Base-by-base conservation (phyloP, 352 stramenopile genomes). In the Globisporangium alternatum region DNA sequence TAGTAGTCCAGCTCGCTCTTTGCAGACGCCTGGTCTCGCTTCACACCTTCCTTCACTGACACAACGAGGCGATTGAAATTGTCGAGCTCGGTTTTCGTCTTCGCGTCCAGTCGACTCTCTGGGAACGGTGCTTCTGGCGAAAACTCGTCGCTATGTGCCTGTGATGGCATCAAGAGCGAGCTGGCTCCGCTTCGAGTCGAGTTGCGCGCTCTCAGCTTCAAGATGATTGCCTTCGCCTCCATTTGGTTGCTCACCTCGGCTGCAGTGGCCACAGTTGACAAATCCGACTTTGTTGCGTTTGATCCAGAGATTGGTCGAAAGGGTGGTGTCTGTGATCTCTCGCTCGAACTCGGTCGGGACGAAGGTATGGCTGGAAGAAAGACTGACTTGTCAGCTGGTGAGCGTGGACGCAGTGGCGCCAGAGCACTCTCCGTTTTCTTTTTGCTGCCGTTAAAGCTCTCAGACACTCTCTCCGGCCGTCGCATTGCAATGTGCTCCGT, bases 1-100 rank as follows among this genome's bases (percentile, higher is more conserved):
- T 88, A 91, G 54, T 74, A 91, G 37, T 75, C 65, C 12, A 91
- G 43, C 30, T 88, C 80, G 41, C 68, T 73, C 63, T 86, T 88
- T 1, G 73, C 78, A 17, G 72, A 71, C 6, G 41, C 66, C 37
- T 68, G 67, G 21, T 84, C 71, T 7, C 67, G 64, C 19, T 60
- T 66, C 4, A 82, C 74, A n/a, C 56, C 60, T 43, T 69, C 61
- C 47, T 77, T 87, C 4, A 74, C 78, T n/a, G 72, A 54, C 19
- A 63, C 65, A 5, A 91, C 71, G n/a, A 91, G 62, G 9, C 56
- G 52, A 60, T 89, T 77, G 63, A 91, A 91, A 25, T 75, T 39
- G 3, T 81, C 82, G 10, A 89, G 71, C 28, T 87, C 78, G 0
- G 72, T 69, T 64, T 76, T 86, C 4, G 70, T 68, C 1, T 12